Evolutionary conservation across 129 eudicot genomes (phyloP).

Genomic region (Logfia minima): DNA sequence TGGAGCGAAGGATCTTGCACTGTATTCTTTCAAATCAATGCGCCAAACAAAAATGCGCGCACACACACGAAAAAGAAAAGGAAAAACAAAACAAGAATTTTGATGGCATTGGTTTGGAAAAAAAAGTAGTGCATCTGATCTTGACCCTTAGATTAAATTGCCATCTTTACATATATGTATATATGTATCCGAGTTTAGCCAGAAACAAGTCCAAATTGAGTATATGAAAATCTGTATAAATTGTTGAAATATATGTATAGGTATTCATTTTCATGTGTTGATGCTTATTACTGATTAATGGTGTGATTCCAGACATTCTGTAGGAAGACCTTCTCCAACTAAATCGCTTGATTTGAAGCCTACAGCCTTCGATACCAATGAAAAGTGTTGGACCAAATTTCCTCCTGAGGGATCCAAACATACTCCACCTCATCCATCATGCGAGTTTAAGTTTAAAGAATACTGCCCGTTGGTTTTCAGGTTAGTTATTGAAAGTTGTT

Average conservation of each 20-base stretch:
- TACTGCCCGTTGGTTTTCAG: constrained; percentile 84
- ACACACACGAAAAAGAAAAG: too few relatives aligned
- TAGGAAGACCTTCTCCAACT: constrained; percentile 76
- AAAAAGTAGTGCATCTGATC: too few relatives aligned
- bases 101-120: too few relatives aligned
- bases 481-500: constrained; percentile 36
- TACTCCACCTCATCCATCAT: constrained; percentile 89
- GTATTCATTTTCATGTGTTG: background rate
- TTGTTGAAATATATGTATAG: background rate
- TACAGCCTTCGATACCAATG: constrained; percentile 69
- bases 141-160: background rate
- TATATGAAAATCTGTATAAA: constrained; percentile 1
- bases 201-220: background rate
- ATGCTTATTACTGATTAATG: constrained; percentile 28
- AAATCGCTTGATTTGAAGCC: constrained; percentile 55
- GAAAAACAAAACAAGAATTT: too few relatives aligned
- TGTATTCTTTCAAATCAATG: too few relatives aligned
- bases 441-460: constrained; percentile 84
- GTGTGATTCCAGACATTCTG: constrained; percentile 61
- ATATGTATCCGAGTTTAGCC: background rate
- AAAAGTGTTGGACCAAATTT: constrained; percentile 79
- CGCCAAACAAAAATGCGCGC: too few relatives aligned
- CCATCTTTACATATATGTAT: background rate
- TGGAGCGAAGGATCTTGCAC: too few relatives aligned
- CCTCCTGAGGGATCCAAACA: constrained; percentile 82